Percentiles rank a stretch among this genome's conserved stretches.
phyloP scores from a whole-genome alignment of 805 yeast species.

The Saccharomyces jurei region DNA sequence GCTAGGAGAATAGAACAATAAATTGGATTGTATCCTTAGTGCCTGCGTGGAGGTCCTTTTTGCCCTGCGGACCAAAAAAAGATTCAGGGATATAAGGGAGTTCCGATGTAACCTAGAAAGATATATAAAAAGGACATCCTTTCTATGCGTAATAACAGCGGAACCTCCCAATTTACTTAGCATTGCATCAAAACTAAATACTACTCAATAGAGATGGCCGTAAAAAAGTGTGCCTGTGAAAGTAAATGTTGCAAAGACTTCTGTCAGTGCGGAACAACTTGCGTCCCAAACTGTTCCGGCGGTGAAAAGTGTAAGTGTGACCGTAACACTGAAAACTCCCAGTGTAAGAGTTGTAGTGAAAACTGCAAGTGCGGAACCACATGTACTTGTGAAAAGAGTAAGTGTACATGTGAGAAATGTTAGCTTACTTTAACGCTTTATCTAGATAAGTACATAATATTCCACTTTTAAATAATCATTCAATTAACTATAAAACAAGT shows the following conservation, averaged over 20 bases:
- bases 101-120: background rate
- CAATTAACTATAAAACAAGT: background rate
- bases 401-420: background rate
- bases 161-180: background rate
- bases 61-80: background rate
- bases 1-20: background rate
- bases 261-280: background rate
- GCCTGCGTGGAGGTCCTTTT: background rate
- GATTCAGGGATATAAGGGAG: background rate
- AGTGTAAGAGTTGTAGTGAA: background rate
- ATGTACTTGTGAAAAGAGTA: background rate
- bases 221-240: background rate
- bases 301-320: background rate
- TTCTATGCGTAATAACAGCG: background rate
- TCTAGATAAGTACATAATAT: background rate
- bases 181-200: background rate
- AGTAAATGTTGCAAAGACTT: background rate
- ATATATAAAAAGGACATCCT: background rate
- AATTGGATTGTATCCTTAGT: background rate
- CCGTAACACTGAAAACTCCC: background rate
- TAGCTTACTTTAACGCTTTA: background rate
- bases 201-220: background rate
- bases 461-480: background rate
- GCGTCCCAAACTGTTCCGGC: background rate
- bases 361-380: constrained; percentile 6